Evolutionary conservation across 1,284 basidiomycete species (phyloP).

Genomic region (Chondrostereum purpureum): DNA sequence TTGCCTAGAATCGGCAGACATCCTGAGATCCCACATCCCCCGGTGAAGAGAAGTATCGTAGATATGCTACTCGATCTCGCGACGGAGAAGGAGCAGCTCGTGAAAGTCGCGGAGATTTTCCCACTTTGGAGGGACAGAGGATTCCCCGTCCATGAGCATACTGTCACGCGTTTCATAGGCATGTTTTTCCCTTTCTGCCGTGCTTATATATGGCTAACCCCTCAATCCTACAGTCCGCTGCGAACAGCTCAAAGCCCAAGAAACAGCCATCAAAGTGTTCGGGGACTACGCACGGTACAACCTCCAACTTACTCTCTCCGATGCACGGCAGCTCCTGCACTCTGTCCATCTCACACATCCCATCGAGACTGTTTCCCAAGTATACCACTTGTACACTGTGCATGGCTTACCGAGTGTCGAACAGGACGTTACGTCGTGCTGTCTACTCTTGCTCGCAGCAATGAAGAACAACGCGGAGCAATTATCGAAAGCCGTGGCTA

Average conservation of each 20-base stretch:
- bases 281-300: constrained; percentile 56
- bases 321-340: constrained; percentile 47
- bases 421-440: constrained; percentile 48
- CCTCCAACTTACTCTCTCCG: constrained; percentile 42
- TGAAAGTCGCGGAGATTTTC: constrained; percentile 35
- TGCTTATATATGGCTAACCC: too few relatives aligned
- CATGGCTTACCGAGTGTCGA: constrained; percentile 46
- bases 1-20: constrained; percentile 19
- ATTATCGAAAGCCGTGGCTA: background rate
- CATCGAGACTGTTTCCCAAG: constrained; percentile 40
- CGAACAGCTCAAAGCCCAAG: constrained; percentile 44
- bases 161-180: too few relatives aligned
- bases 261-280: constrained; percentile 53
- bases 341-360: constrained; percentile 41
- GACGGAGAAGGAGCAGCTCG: constrained; percentile 37
- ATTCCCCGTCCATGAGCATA: too few relatives aligned
- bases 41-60: constrained; percentile 32
- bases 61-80: constrained; percentile 44
- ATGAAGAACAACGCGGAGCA: constrained; percentile 19
- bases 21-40: constrained; percentile 16
- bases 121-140: constrained; percentile 40
- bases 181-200: too few relatives aligned
- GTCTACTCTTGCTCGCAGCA: constrained; percentile 47
- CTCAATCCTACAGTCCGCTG: constrained; percentile 59
- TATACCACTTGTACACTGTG: constrained; percentile 43